phyloP scores from a whole-genome alignment of 2,329 filamentous ascomycete genomes.

The Rhynchosporium secalis region DNA sequence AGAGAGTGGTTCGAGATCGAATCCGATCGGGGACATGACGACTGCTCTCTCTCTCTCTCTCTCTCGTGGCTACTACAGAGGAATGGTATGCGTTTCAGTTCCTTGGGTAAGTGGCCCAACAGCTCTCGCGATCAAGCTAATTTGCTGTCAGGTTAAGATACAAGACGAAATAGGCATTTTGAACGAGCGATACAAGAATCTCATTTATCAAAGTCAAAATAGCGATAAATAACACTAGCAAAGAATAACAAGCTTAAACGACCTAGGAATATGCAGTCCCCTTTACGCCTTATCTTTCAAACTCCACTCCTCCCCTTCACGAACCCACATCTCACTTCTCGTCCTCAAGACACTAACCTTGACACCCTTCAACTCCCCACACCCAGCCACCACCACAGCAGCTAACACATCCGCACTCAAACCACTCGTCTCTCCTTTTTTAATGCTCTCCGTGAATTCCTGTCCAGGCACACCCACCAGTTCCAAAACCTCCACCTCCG shows the following conservation, averaged over 20 bases:
- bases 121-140: too few species aligned
- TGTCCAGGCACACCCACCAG: slow-evolving; percentile 32
- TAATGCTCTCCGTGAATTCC: slow-evolving; percentile 29
- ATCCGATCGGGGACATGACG: too few species aligned
- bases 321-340: slow-evolving; percentile 27
- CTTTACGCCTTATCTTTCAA: slow-evolving; percentile 3
- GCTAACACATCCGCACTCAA: slow-evolving; percentile 20
- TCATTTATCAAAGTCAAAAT: too few species aligned
- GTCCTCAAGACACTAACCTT: slow-evolving; percentile 34
- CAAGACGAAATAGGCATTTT: too few species aligned
- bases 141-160: too few species aligned
- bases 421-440: slow-evolving; percentile 19
- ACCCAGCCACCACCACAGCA: slow-evolving; percentile 16
- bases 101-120: too few species aligned
- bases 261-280: neutral
- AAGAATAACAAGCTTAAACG: neutral
- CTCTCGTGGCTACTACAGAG: too few species aligned
- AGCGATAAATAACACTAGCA: neutral
- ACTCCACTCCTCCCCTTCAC: slow-evolving; percentile 23
- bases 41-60: too few species aligned
- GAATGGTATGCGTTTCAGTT: too few species aligned
- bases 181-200: too few species aligned
- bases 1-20: too few species aligned
- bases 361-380: slow-evolving; percentile 27
- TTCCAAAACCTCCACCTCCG: slow-evolving; percentile 30